Percentiles rank a stretch among this genome's conserved stretches.
Evolutionary conservation across 2,329 filamentous ascomycete species (phyloP).

Genomic region (Cladosporium sp.): DNA sequence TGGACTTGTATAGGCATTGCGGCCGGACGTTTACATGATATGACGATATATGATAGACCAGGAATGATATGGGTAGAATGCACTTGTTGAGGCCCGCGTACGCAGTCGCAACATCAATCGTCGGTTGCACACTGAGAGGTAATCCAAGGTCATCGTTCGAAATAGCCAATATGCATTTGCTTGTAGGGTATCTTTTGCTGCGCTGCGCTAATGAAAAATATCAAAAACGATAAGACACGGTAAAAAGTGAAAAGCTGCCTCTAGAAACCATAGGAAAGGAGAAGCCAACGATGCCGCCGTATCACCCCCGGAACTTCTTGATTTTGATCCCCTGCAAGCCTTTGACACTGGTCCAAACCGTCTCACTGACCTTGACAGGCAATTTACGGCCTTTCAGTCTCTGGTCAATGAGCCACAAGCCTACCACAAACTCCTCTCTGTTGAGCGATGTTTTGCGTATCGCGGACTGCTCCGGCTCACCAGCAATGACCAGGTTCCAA

Average conservation of each 20-base stretch:
- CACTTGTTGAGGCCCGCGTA: not conserved
- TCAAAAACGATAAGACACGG: not conserved
- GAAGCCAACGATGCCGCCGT: no score
- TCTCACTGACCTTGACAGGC: constrained; percentile 67
- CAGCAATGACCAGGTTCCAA: constrained; percentile 66
- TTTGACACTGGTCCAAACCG: constrained; percentile 71
- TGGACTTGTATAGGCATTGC: not conserved
- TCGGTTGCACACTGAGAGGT: not conserved
- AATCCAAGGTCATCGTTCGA: not conserved
- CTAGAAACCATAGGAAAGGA: not conserved
- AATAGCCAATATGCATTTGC: not conserved
- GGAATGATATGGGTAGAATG: not conserved
- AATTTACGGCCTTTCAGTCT: constrained; percentile 76
- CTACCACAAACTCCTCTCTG: constrained; percentile 76
- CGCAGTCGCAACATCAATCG: not conserved
- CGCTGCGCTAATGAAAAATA: not conserved
- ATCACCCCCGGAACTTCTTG: constrained; percentile 18
- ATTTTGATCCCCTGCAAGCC: constrained; percentile 43
- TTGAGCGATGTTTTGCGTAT: constrained; percentile 42
- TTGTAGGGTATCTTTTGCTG: constrained; percentile 10
- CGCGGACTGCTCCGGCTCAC: constrained; percentile 41
- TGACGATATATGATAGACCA: not conserved
- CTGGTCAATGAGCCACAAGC: constrained; percentile 81
- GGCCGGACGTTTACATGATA: no score
- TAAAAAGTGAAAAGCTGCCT: not conserved